A percentile compares a stretch with the other conserved stretches of the same genome.
Conservation (phyloP, 2,329 filamentous ascomycete species). For the Tolypocladium cylindrosporum region DNA sequence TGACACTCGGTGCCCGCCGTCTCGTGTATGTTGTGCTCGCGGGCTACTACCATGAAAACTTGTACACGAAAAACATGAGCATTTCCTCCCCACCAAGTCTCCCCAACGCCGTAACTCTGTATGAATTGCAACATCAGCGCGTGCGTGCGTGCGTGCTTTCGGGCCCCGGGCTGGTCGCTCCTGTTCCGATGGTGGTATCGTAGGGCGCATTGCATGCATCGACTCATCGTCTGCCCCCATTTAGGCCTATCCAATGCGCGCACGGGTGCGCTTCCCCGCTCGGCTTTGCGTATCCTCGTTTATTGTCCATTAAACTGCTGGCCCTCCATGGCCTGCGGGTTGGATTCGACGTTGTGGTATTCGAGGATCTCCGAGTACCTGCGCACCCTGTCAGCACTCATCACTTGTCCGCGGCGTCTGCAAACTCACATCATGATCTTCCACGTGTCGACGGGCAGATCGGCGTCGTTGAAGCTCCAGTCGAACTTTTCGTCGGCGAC, state of each 20-base stretch:
- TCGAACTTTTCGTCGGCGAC: conserved; percentile 96
- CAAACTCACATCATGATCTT: conserved; percentile 96
- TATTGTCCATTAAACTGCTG: conserved; percentile 26
- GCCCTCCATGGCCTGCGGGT: conserved; percentile 26
- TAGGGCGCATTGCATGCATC: not conserved
- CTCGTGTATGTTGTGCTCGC: not conserved
- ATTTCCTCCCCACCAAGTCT: conserved; percentile 10
- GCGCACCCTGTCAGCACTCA: conserved; percentile 3
- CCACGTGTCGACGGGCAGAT: conserved; percentile 97
- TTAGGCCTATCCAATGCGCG: conserved; percentile 3
- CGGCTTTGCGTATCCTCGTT: conserved; percentile 1
- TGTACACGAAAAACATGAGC: not conserved
- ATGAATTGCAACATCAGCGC: conserved; percentile 1
- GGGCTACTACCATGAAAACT: not conserved
- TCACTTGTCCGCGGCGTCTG: not conserved
- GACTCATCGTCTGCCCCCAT: not conserved
- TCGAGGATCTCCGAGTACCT: conserved; percentile 99
- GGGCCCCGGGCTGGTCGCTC: not conserved
- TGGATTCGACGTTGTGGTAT: conserved; percentile 83
- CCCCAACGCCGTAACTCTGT: conserved; percentile 17
- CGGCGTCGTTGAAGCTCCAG: conserved; percentile 98
- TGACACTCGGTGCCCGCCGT: not conserved
- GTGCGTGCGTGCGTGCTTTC: not conserved
- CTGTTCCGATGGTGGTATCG: conserved; percentile 2
- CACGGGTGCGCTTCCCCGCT: not conserved